phyloP scores from a whole-genome alignment of 495 filamentous ascomycete species.

The Glonium stellatum region DNA sequence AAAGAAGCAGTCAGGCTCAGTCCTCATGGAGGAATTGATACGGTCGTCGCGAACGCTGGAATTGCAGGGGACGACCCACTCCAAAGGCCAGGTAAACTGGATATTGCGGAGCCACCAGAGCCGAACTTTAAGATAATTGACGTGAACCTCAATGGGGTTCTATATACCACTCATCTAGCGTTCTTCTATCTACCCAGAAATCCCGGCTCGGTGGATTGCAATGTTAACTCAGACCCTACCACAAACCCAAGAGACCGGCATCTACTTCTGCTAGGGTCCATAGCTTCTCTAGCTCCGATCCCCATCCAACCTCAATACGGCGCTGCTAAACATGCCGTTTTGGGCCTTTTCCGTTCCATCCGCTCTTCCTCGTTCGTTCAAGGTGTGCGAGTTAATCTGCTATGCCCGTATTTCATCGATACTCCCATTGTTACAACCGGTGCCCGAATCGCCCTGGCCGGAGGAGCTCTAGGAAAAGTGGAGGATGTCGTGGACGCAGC shows the following conservation, averaged over 20 bases:
- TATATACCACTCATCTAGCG: slow-evolving; percentile 61
- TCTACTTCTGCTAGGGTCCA: slow-evolving; percentile 49
- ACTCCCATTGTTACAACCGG: slow-evolving; percentile 45
- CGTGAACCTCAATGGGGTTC: slow-evolving; percentile 56
- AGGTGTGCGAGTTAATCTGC: slow-evolving; percentile 53
- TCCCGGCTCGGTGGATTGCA: slow-evolving; percentile 19
- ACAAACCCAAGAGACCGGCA: slow-evolving; percentile 39
- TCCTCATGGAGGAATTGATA: slow-evolving; percentile 51
- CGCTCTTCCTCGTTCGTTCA: slow-evolving; percentile 41
- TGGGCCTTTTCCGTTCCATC: slow-evolving; percentile 56
- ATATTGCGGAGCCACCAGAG: slow-evolving; percentile 42
- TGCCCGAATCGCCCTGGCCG: slow-evolving; percentile 47
- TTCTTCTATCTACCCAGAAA: slow-evolving; percentile 49
- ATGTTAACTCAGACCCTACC: slow-evolving; percentile 20
- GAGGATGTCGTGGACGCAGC: slow-evolving; percentile 52
- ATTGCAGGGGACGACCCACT: slow-evolving; percentile 43
- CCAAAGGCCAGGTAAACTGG: slow-evolving; percentile 35
- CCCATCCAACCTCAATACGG: slow-evolving; percentile 48
- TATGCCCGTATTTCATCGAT: slow-evolving; percentile 62
- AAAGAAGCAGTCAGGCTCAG: slow-evolving; percentile 44
- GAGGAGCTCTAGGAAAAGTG: slow-evolving; percentile 43
- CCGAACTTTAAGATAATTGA: slow-evolving; percentile 50
- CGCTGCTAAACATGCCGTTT: slow-evolving; percentile 56
- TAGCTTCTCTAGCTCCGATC: slow-evolving; percentile 45
- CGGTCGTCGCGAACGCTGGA: slow-evolving; percentile 63